Base-by-base conservation (phyloP, 345 rosid genomes). In the Lumnitzera littorea region DNA sequence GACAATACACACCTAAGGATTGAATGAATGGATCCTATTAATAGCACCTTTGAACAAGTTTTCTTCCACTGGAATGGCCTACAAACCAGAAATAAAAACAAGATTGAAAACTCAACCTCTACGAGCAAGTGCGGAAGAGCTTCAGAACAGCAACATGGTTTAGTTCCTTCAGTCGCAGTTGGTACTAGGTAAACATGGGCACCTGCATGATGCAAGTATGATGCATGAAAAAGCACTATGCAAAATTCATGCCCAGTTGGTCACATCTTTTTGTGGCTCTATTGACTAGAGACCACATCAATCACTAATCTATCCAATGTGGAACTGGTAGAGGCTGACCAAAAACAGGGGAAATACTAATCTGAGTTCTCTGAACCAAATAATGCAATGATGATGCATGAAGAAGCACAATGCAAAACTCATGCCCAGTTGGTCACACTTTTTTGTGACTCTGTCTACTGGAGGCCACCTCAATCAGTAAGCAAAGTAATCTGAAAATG, bases 151-250 rank as follows among this genome's bases (percentile, higher is more conserved):
- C 70, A 57, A 59, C 70, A 16, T 51, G 70, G 63, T 59, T 58
- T 67, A 67, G 58, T 53, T 60, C 70, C 70, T 46, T 67, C 70
- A 59, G 50, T 61, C 49, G 70, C 64, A 54, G 70, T 60, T 55
- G 70, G 48, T 47, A 49, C 56, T 52, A 53, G 52, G 69, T 52
- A 59, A 53, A 67, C 60, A 60, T 23, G 67, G 61, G 50, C 64
- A 60, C 70, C 70, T 67, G 70, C 70, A 67, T 67, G 46, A 55
- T 67, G 70, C 70, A 60, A 67, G 54, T 60, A 49, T 31, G 64
- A 67, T 67, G 70, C 70, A 67, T 55, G 53, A 67, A 66, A 67
- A 58, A 51, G 65, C 55, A 67, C 65, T 48, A 31, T 59, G 64
- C 64, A 55, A 60, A 53, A 54, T 56, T 56, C 70, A 53, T 1